Base-by-base conservation (phyloP, 208 protist species). In the Leishmania gerbilli region DNA sequence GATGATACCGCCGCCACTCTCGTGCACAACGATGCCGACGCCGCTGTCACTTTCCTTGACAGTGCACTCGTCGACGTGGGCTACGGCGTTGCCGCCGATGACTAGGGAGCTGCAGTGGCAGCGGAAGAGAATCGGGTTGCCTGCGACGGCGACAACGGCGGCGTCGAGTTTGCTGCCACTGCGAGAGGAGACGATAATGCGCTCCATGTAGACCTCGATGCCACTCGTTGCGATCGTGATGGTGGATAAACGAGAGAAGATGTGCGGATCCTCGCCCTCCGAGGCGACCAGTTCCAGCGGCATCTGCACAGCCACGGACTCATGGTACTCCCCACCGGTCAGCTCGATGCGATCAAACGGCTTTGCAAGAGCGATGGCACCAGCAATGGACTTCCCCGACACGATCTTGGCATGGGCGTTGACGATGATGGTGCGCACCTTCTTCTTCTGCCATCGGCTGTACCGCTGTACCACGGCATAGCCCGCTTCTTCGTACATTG, bases 331-430 rank as follows among this genome's bases (percentile, higher is more conserved):
- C 5, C 95, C 95, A 42, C 89, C 92, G 5, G 90, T 88, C 9
- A 98, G 81, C 82, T 98, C 95, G 81, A 98, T 92, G 24, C 95
- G 88, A 58, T 97, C 95, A 77, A 94, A 96, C 27, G 95, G 92
- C 72, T 94, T 93, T 13, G 91, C 95, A n/a, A 94, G 82, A 27
- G 87, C 79, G 24, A 98, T 79, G 62, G 93, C 95, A 45, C 81
- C 82, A 1, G 81, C 72, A 79, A 98, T 93, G 68, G 87, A 93
- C 47, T 90, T 88, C 21, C 91, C 83, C 17, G 84, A 81, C 1
- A 87, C 64, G 21, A 80, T 84, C 69, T 93, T 93, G 69, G 91
- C 85, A 79, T 90, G 91, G 11, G 89, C 77, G 64, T 96, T 98
- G 56, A 98, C 95, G 27, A 96, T 71, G 65, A 96, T 93, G 4